A percentile compares a stretch with the other conserved stretches of the same genome.
These are phyloP conservation scores for Rhododendron williamsianum DNA, from an alignment of 148 eudicot genomes.

Conservation along the genomic window DNA sequence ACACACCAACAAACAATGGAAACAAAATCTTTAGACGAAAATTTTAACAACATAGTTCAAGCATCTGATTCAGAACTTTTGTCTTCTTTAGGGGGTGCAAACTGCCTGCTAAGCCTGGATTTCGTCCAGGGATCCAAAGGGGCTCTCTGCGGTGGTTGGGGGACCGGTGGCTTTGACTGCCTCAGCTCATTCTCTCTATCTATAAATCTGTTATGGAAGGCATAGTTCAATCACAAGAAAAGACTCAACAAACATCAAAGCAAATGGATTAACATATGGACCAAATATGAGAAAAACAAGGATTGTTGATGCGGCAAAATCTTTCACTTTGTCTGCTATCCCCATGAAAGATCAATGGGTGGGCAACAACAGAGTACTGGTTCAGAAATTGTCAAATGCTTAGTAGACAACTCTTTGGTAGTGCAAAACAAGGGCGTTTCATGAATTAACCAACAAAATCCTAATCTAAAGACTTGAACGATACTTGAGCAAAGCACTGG, in stretches of 20 bases:
- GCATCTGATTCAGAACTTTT: slow-evolving; percentile 48
- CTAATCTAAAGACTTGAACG: background rate
- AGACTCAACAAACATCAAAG: background rate
- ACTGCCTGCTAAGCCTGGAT: slow-evolving; percentile 70
- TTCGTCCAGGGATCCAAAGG: slow-evolving; percentile 93
- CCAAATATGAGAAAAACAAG: background rate
- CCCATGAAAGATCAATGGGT: background rate
- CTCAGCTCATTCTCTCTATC: slow-evolving; percentile 92
- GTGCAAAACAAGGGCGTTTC: background rate
- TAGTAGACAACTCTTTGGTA: background rate
- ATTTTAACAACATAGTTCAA: slow-evolving; percentile 11
- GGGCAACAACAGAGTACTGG: background rate
- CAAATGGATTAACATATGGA: background rate
- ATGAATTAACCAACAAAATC: background rate
- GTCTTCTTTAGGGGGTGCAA: slow-evolving; percentile 85
- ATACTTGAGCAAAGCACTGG: background rate
- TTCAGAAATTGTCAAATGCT: background rate
- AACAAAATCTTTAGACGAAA: background rate
- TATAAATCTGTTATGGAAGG: slow-evolving; percentile 48
- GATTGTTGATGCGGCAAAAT: background rate
- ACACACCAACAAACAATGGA: background rate
- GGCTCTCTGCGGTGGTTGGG: slow-evolving; percentile 67
- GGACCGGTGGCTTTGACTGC: slow-evolving; percentile 75
- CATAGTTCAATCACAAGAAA: background rate
- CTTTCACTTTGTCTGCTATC: background rate